A percentile compares a stretch with the other conserved stretches of the same genome.
These are phyloP conservation scores for Leptographium radiaticola DNA, from an alignment of 2,329 filamentous ascomycete genomes.

Conservation along the genomic window DNA sequence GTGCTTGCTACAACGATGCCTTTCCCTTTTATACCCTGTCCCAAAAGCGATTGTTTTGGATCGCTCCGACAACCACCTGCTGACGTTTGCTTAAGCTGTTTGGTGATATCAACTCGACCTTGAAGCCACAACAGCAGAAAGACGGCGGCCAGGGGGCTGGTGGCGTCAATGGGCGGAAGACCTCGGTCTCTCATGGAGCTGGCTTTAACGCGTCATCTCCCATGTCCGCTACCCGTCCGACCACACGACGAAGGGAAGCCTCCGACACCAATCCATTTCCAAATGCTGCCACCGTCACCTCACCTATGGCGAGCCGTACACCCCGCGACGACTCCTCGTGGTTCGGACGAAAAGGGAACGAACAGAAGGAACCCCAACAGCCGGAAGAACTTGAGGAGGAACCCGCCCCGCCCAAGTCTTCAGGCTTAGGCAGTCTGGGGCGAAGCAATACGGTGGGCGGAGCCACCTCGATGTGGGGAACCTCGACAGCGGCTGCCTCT, in stretches of 20 bases:
- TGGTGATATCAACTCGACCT: constrained; percentile 79
- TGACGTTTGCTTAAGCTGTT: constrained; percentile 48
- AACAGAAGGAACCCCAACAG: constrained; percentile 36
- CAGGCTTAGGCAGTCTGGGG: constrained; percentile 32
- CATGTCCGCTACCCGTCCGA: constrained; percentile 55
- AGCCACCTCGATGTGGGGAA: constrained; percentile 30
- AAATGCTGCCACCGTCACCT: constrained; percentile 35
- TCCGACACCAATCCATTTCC: constrained; percentile 52
- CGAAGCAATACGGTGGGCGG: constrained; percentile 36
- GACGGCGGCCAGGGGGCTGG: constrained; percentile 45
- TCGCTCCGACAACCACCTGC: background rate
- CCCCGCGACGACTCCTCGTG: constrained; percentile 52
- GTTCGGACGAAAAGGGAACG: constrained; percentile 39
- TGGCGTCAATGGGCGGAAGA: constrained; percentile 57
- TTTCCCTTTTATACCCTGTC: background rate
- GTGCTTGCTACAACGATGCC: constrained; percentile 12
- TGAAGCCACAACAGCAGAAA: constrained; percentile 75
- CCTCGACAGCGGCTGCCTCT: constrained; percentile 33
- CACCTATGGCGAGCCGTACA: constrained; percentile 45
- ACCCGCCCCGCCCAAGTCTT: constrained; percentile 19
- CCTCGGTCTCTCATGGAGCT: constrained; percentile 63
- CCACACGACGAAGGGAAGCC: constrained; percentile 72
- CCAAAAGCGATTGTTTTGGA: background rate
- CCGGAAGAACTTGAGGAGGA: constrained; percentile 41
- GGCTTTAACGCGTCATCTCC: constrained; percentile 63